Base-by-base conservation (phyloP, 2,329 filamentous ascomycete genomes). In the Arthroderma uncinatum region DNA sequence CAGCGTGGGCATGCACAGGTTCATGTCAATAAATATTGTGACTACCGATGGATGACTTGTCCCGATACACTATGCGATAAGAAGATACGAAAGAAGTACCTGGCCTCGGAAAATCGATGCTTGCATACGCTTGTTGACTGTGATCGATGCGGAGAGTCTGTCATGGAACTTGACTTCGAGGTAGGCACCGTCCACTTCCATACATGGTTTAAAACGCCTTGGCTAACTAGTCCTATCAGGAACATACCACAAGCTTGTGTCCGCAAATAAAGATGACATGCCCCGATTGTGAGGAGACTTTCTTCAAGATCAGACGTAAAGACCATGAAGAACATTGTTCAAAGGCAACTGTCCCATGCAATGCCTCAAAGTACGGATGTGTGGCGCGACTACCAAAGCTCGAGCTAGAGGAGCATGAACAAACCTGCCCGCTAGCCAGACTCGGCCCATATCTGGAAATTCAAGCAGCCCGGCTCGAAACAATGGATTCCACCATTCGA, bases 1-100 rank as follows among this genome's bases (percentile, higher is more conserved):
- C 76, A 81, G 55, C 74, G 82, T 52, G 78, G 77, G 42, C 78
- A 81, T 63, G 73, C 83, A 53, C 75, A 80, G 66, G 75, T 79
- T 58, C 82, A 85, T 65, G 76, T 83, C 54, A 76, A 80, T 64
- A 78, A 79, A 61, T 82, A 84, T 64, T 85, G 82, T 64, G 76
- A 75, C 9, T 79, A 79, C 63, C 74, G 76, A 54, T 68, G 75
- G 37, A 70, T 84, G 21, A 73, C 76, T 58, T 85, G 82, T 59
- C 73, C 78, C 1, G 71, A 71, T 19, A 62, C 69, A 33, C 68
- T 71, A 10, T 85, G 82, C 65, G 71, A 74, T 19, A 71, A 78
- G 60, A 72, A 73, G 53, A 76, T 79, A n/a, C 74, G 74, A 44
- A 76, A 79, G 63, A 83, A 79, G 66, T 76, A 83, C 65, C 68